These are phyloP conservation scores for Citrullus amarus DNA, from an alignment of 306 rosid species.

Conservation along the genomic window DNA sequence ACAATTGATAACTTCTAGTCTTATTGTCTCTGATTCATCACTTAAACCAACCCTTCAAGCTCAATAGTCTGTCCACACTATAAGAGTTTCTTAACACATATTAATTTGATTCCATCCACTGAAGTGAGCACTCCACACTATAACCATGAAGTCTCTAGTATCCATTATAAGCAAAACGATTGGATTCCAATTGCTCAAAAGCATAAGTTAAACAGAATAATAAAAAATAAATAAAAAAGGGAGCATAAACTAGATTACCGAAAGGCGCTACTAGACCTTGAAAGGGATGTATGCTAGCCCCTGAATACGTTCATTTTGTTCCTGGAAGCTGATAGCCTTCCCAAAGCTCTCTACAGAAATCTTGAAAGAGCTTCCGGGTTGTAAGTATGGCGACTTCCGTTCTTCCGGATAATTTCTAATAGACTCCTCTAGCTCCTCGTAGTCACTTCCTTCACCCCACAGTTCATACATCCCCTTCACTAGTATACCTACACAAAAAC, in stretches of 20 bases:
- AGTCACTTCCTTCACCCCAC: constrained; percentile 82
- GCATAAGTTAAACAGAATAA: neutral
- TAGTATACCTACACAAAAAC: constrained; percentile 51
- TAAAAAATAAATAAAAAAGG: neutral
- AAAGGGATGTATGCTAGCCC: constrained; percentile 68
- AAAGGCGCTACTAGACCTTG: constrained; percentile 36
- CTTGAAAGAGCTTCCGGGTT: constrained; percentile 60
- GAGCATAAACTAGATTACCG: neutral
- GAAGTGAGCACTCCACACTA: neutral
- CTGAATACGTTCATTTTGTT: constrained; percentile 61
- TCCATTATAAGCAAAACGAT: neutral
- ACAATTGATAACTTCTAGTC: neutral
- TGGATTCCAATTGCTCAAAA: neutral
- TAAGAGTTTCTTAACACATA: neutral
- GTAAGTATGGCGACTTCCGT: constrained; percentile 61
- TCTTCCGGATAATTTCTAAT: constrained; percentile 52
- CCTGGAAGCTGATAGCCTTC: constrained; percentile 53
- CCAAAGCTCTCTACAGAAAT: constrained; percentile 78
- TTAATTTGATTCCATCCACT: neutral
- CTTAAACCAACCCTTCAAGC: neutral
- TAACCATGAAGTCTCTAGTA: neutral
- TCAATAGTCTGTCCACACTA: neutral
- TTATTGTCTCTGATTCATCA: neutral
- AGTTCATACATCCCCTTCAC: constrained; percentile 93
- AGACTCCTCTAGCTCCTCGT: constrained; percentile 64